Conservation (phyloP, 1,284 basidiomycete species). For the Porogramme epimiltina region DNA sequence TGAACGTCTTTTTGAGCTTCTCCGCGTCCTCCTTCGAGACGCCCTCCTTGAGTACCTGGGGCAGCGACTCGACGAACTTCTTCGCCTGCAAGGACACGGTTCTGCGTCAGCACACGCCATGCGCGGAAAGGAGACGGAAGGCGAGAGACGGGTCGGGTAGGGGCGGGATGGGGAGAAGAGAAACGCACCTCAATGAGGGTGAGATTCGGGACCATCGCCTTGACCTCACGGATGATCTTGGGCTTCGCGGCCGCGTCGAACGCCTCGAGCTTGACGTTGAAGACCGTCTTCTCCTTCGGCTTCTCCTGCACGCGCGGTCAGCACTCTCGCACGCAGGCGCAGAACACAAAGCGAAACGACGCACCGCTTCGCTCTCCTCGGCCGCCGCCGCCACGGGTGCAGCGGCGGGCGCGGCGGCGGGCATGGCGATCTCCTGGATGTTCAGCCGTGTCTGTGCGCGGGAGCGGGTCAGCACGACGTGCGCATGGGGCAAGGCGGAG, state of each 20-base stretch:
- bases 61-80: constrained; percentile 98
- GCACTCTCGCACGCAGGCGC: not conserved
- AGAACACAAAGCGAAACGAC: constrained; percentile 23
- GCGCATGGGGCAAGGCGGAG: not conserved
- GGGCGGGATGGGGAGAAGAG: constrained; percentile 19
- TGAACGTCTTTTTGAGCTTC: constrained; percentile 91
- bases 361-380: constrained; percentile 68
- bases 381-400: constrained; percentile 55
- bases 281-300: constrained; percentile 98
- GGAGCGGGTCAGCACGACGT: not conserved
- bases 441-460: constrained; percentile 80
- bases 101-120: not conserved
- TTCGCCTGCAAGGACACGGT: constrained; percentile 71
- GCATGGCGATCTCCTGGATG: constrained; percentile 98
- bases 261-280: constrained; percentile 93
- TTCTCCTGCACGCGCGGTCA: constrained; percentile 64
- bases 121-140: too few relatives aligned
- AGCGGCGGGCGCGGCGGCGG: constrained; percentile 71
- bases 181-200: constrained; percentile 90
- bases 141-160: too few relatives aligned
- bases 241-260: constrained; percentile 92
- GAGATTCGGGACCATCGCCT: constrained; percentile 91
- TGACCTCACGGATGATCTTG: constrained; percentile 98
- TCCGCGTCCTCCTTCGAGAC: constrained; percentile 97
- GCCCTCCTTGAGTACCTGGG: constrained; percentile 95